Base-by-base conservation (phyloP, 2,329 filamentous ascomycete species). In the Hymenoscyphus scutula region DNA sequence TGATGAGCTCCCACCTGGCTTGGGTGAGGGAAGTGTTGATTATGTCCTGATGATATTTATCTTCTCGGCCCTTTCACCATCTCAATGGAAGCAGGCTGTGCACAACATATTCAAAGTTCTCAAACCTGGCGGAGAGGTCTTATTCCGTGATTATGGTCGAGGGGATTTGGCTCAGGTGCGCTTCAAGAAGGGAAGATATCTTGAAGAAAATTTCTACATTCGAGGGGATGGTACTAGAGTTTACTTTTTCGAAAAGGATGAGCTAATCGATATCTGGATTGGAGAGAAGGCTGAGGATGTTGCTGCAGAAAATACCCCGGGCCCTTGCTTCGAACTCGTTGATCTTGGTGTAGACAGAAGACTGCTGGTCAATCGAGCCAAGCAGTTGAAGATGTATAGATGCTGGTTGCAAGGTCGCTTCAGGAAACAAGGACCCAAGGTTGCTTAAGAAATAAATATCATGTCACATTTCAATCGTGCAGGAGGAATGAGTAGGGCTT, bases 191-290 rank as follows among this genome's bases (percentile, higher is more conserved):
- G 92, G 92, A 13, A 84, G 95, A 48, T 98, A 94, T 73, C 83
- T 99, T 73, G 91, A 92, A 61, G 95, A 98, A 77, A 99, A 98
- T 74, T 99, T 99, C 72, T 99, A 99, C 75, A 90, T 97, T 53
- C 83, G 95, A 37, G 95, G 95, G 1, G 95, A 99, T 75, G 95
- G 95, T 1, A 99, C 95, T 3, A 84, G 95, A 6, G 95, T 99
- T 0, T 99, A 98, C 77, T 99, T 99, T 77, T 99, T 99, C 73
- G 94, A 97, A 62, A 83, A 87, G 75, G 88, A 93, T 37, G 89
- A 99, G 77, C 79, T 99, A 60, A 82, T 84, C 59, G 76, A 82
- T 53, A 94, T 98, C 64, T 98, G 94, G 94, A 81, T 81, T 27
- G 84, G 82, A 69, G 64, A 69, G 55, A 68, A 61, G 55, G 41